Conservation (phyloP, 768 basidiomycete genomes). For the Pholiota conissans region DNA sequence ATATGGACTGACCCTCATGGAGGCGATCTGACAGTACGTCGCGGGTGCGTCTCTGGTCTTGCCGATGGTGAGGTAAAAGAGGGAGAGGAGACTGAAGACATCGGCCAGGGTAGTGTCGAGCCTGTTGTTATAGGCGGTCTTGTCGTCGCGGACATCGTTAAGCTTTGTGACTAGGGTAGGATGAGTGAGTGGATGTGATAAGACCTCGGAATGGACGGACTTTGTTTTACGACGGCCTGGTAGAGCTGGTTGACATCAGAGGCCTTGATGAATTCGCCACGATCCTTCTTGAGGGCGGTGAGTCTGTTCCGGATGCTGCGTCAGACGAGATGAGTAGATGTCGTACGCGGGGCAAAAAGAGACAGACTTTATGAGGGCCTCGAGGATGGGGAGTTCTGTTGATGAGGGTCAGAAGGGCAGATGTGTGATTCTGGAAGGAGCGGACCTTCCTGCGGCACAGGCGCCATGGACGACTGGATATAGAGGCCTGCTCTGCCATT, state of each 20-base stretch:
- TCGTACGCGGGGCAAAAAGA: constrained; percentile 7
- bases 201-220: constrained; percentile 39
- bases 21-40: constrained; percentile 93
- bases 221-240: constrained; percentile 91
- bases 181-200: constrained; percentile 1
- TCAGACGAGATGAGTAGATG: constrained; percentile 19
- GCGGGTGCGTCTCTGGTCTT: constrained; percentile 94
- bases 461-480: constrained; percentile 47
- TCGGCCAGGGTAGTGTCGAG: constrained; percentile 95
- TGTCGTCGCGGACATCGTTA: constrained; percentile 86
- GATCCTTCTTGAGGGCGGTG: constrained; percentile 91
- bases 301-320: constrained; percentile 90
- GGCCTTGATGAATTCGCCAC: constrained; percentile 89
- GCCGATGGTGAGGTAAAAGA: constrained; percentile 98
- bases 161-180: constrained; percentile 72
- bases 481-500: constrained; percentile 2
- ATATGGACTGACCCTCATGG: constrained; percentile 80
- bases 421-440: constrained; percentile 7
- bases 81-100: constrained; percentile 91
- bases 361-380: constrained; percentile 85
- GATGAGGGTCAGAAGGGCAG: constrained; percentile 20
- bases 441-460: constrained; percentile 81
- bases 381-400: constrained; percentile 89
- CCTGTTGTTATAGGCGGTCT: constrained; percentile 76
- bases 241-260: constrained; percentile 93